Evolutionary conservation across 495 filamentous ascomycete species (phyloP).

Genomic region (Penicillium angulare): DNA sequence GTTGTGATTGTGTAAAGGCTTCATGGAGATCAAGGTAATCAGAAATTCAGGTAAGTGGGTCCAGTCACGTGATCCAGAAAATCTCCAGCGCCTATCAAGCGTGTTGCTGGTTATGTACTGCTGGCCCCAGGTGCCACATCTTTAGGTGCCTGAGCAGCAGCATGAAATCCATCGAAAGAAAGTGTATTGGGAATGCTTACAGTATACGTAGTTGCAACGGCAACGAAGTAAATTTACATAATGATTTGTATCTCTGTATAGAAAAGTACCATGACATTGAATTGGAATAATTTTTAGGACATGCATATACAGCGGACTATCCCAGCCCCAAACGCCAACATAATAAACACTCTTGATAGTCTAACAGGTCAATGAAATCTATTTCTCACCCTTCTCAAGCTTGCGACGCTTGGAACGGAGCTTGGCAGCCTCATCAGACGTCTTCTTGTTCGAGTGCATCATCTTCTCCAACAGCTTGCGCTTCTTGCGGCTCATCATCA

Average conservation of each 20-base stretch:
- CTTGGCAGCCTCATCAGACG: slow-evolving; percentile 69
- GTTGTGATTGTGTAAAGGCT: not conserved
- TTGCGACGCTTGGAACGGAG: slow-evolving; percentile 84
- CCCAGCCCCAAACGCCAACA: slow-evolving; percentile 23
- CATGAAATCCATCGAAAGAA: too few species aligned
- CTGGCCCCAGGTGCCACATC: too few species aligned
- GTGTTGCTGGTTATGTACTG: too few species aligned
- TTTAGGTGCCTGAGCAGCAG: too few species aligned
- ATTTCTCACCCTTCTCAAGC: slow-evolving; percentile 65
- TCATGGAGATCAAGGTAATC: not conserved
- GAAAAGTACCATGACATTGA: slow-evolving; percentile 15
- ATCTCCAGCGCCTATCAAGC: not conserved
- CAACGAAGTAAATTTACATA: too few species aligned
- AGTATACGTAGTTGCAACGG: too few species aligned
- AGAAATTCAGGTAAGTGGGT: slow-evolving; percentile 14
- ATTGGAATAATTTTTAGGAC: slow-evolving; percentile 21
- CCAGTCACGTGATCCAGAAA: slow-evolving; percentile 8
- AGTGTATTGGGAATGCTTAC: too few species aligned
- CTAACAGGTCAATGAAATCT: slow-evolving; percentile 15
- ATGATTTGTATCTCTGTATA: too few species aligned
- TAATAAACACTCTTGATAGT: slow-evolving; percentile 13
- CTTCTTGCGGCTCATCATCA: slow-evolving; percentile 92
- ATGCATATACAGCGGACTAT: slow-evolving; percentile 29
- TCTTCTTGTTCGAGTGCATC: slow-evolving; percentile 83
- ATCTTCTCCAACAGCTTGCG: slow-evolving; percentile 89